These are phyloP conservation scores for Phytophthora cajani DNA, from an alignment of 352 stramenopile species.

Conservation along the genomic window DNA sequence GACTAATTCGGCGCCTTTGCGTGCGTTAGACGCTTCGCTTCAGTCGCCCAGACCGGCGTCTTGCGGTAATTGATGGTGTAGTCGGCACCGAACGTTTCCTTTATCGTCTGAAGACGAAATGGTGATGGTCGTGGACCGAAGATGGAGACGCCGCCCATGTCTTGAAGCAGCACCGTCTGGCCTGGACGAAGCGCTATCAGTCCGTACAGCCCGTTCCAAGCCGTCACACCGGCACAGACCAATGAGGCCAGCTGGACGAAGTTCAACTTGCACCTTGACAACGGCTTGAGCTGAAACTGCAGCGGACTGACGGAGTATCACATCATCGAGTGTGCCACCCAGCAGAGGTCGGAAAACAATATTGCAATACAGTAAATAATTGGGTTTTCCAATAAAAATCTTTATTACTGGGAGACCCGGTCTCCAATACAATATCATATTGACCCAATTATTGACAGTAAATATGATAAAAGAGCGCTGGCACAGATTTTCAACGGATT, in stretches of 20 bases:
- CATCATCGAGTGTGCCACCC: constrained; percentile 28
- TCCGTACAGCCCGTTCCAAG: constrained; percentile 36
- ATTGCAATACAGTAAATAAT: no score
- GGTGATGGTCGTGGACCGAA: constrained; percentile 35
- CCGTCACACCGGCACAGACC: constrained; percentile 28
- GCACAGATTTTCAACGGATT: no score
- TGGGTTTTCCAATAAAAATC: no score
- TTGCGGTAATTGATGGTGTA: constrained; percentile 32
- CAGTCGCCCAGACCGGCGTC: constrained; percentile 30
- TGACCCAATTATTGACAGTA: no score
- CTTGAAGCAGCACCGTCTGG: no score
- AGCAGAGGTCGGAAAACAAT: no score
- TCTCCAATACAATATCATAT: no score
- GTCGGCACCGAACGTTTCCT: constrained; percentile 29
- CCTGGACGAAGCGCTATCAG: background rate
- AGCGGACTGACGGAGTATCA: constrained; percentile 28
- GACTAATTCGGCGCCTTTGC: constrained; percentile 30
- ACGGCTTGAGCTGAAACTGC: constrained; percentile 19
- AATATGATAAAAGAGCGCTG: no score
- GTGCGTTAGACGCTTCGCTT: constrained; percentile 16
- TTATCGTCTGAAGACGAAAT: constrained; percentile 28
- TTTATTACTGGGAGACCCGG: no score
- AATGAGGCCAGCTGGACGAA: constrained; percentile 35
- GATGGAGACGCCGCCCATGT: constrained; percentile 10
- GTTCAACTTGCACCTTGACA: constrained; percentile 15